Base-by-base conservation (phyloP, 805 yeast genomes). In the Komagataella mondaviorum region DNA sequence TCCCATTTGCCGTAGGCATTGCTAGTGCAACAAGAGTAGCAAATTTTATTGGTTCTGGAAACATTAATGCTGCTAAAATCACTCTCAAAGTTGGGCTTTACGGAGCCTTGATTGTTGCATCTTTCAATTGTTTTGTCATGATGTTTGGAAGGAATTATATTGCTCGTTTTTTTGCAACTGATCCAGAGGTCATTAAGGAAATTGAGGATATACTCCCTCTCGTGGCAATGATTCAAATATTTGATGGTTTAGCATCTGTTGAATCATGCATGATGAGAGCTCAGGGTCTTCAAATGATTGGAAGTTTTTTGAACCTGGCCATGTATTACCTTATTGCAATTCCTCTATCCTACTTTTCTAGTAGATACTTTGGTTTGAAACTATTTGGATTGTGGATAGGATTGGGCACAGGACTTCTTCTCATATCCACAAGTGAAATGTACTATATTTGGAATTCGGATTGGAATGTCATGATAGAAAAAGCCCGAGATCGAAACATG, bases 331-430 rank as follows among this genome's bases (percentile, higher is more conserved):
- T 68, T 5, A 60, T 77, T 49, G 81, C 79, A 2, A 63, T 75
- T 46, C 83, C 83, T 1, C 61, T 66, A 49, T 79, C 77, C 20
- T 62, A 70, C 48, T 49, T 68, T 14, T 65, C 72, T 47, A 78
- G 78, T 2, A 75, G 76, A 56, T 55, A 65, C 47, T 62, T 68
- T 44, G 55, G 67, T 5, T 55, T 68, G 53, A 65, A 67, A 47
- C 65, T 86, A 20, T 62, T 68, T 7, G 95, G 95, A 0, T 64
- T 87, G 49, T 87, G 95, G 95, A 54, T 78, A 1, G 91, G 91
- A 1, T 70, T 81, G 55, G 89, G 85, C 6, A 60, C 75, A 48
- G 95, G 89, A 0, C 71, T 83, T 68, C 53, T 77, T 5, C 51
- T 77, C 23, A 75, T 83, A 49, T 85, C 79, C 0, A 47, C 72